Conservation (phyloP, 2,329 filamentous ascomycete species). For the Trichoderma sp. region DNA sequence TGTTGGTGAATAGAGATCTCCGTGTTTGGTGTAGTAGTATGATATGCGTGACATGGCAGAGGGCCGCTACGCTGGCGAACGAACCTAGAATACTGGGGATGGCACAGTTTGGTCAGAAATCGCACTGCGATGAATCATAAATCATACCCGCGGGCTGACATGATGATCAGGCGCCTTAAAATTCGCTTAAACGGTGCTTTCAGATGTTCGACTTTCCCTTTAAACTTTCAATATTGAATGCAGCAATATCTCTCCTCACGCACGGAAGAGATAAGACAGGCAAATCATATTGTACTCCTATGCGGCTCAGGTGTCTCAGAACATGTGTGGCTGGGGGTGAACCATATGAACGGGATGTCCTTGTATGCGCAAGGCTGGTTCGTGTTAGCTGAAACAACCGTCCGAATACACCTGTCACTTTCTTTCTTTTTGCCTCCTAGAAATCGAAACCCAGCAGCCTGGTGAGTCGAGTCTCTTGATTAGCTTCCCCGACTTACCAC, state of each 20-base stretch:
- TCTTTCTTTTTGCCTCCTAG: not conserved
- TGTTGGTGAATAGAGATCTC: not conserved
- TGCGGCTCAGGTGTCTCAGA: not conserved
- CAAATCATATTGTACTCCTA: not conserved
- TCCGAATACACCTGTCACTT: not conserved
- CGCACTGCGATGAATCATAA: conserved; percentile 10
- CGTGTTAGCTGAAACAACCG: not conserved
- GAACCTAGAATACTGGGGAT: conserved; percentile 13
- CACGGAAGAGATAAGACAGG: not conserved
- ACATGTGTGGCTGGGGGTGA: not conserved
- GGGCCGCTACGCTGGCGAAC: not conserved
- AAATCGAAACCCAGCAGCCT: not conserved
- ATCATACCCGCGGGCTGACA: not conserved
- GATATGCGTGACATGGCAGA: not conserved
- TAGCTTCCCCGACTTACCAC: not conserved
- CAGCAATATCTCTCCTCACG: not conserved
- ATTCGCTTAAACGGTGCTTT: not conserved
- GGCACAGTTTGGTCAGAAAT: not conserved
- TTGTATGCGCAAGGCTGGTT: not conserved
- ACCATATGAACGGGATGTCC: not conserved
- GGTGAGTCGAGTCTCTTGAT: not conserved
- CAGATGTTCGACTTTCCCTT: not conserved
- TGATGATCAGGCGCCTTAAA: not conserved
- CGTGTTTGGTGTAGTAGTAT: not conserved
- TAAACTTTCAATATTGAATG: not conserved